phyloP scores from a whole-genome alignment of 192 early-diverging fungal genomes.

The Piromyces finnis region DNA sequence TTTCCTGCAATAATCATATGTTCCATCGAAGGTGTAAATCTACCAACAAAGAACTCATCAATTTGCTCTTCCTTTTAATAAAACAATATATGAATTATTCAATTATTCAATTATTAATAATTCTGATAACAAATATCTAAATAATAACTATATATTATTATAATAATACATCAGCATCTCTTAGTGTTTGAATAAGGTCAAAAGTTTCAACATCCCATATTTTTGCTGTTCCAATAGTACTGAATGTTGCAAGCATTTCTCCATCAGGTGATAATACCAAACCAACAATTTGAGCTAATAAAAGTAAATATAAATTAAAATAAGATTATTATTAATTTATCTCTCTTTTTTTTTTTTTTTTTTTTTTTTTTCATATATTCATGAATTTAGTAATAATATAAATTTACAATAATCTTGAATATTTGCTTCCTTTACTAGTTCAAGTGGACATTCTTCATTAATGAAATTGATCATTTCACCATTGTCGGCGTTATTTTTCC shows the following conservation, averaged over 20 bases:
- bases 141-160: too few species aligned
- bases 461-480: slow-evolving; percentile 43
- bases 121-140: neutral
- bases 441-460: slow-evolving; percentile 48
- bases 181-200: slow-evolving; percentile 41
- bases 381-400: neutral
- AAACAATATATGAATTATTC: neutral
- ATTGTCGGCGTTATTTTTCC: slow-evolving; percentile 29
- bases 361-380: too few species aligned
- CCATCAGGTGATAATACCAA: slow-evolving; percentile 75
- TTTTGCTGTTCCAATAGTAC: slow-evolving; percentile 49
- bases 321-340: too few species aligned
- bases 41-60: slow-evolving; percentile 80
- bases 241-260: slow-evolving; percentile 69
- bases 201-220: slow-evolving; percentile 73
- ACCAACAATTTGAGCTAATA: slow-evolving; percentile 17
- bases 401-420: slow-evolving; percentile 51
- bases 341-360: too few species aligned
- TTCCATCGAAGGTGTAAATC: slow-evolving; percentile 48
- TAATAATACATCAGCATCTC: slow-evolving; percentile 29
- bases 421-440: slow-evolving; percentile 31
- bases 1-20: slow-evolving; percentile 70
- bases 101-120: neutral
- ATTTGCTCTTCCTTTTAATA: slow-evolving; percentile 33
- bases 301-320: neutral